A percentile compares a stretch with the other conserved stretches of the same genome.
These are phyloP conservation scores for Mycena belliarum DNA, from an alignment of 768 basidiomycete species.

Conservation along the genomic window DNA sequence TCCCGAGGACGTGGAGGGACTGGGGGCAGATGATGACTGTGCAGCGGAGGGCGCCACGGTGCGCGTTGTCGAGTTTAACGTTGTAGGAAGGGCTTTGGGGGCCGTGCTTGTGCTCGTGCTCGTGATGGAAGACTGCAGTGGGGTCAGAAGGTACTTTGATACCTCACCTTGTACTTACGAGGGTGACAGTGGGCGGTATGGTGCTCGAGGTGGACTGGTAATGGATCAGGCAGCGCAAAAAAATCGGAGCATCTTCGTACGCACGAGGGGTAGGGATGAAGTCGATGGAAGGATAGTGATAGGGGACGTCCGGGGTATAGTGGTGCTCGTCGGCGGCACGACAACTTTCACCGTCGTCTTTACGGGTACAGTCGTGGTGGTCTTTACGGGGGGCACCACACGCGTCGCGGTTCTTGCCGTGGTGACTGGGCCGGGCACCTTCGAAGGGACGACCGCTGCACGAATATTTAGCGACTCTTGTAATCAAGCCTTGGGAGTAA, in stretches of 20 bases:
- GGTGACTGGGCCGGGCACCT: not conserved
- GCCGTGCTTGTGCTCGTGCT: not conserved
- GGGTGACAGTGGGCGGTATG: no score
- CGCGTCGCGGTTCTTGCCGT: not conserved
- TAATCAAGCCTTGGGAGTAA: not conserved
- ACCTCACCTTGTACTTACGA: not conserved
- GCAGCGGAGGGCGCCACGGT: not conserved
- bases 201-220: not conserved
- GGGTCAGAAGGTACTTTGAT: not conserved
- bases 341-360: no score
- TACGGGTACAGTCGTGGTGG: no score
- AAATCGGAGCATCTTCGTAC: not conserved
- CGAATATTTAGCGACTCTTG: not conserved
- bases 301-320: not conserved
- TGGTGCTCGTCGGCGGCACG: not conserved
- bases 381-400: not conserved
- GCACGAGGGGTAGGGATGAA: not conserved
- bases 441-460: not conserved
- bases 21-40: not conserved
- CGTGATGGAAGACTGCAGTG: not conserved
- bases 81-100: not conserved
- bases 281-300: not conserved
- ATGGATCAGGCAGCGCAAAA: not conserved
- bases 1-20: not conserved
- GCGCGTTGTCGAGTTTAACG: not conserved